phyloP scores from a whole-genome alignment of 1,139 yeast genomes.

The Protomyces lactucae-debilis region DNA sequence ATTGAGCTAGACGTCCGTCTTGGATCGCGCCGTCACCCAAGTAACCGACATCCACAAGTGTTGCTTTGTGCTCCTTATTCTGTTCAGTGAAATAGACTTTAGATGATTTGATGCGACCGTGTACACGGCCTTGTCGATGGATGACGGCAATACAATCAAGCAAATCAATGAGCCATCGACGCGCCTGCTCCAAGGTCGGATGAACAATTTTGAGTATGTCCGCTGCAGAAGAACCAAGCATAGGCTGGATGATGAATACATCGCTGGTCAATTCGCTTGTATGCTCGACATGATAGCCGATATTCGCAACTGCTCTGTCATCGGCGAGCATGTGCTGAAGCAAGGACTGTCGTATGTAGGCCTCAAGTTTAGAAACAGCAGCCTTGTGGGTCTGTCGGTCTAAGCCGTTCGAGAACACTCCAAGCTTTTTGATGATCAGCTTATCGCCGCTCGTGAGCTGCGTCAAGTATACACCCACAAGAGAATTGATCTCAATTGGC shows the following conservation, averaged over 20 bases:
- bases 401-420: neutral
- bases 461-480: neutral
- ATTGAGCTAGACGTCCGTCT: neutral
- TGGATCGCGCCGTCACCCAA: conserved; percentile 42
- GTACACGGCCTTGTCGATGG: conserved; percentile 75
- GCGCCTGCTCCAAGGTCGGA: conserved; percentile 64
- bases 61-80: conserved; percentile 35
- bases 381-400: neutral
- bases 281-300: conserved; percentile 1
- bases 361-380: neutral
- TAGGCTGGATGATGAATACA: conserved; percentile 60
- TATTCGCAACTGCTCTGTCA: neutral
- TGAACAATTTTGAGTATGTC: conserved; percentile 68
- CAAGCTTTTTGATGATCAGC: conserved; percentile 10
- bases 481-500: conserved; percentile 33
- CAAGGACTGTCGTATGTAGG: neutral
- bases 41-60: neutral
- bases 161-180: conserved; percentile 82
- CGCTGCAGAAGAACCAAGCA: conserved; percentile 54
- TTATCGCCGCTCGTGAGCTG: neutral
- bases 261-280: conserved; percentile 39
- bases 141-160: conserved; percentile 78
- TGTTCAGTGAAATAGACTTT: conserved; percentile 54
- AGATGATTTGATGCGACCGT: conserved; percentile 60
- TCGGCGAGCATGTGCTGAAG: neutral